These are phyloP conservation scores for Dactylellina drechsleri DNA, from an alignment of 2,329 filamentous ascomycete genomes.

Conservation along the genomic window DNA sequence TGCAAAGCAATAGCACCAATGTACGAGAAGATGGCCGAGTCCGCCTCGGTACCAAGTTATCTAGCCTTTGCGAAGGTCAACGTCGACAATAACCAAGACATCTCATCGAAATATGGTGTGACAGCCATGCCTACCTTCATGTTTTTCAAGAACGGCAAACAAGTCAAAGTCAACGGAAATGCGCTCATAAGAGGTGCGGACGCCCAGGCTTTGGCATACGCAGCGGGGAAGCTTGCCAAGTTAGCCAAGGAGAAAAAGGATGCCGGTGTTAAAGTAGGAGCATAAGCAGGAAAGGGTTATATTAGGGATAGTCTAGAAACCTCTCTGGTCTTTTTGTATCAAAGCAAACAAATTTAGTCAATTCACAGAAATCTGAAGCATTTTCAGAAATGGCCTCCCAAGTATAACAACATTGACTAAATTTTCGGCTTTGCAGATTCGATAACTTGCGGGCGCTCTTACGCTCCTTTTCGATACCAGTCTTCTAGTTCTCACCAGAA, in stretches of 20 bases:
- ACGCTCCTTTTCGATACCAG: too few species aligned
- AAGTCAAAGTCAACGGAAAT: slow-evolving; percentile 74
- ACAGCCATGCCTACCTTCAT: slow-evolving; percentile 87
- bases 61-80: slow-evolving; percentile 88
- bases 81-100: slow-evolving; percentile 80
- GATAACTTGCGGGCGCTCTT: too few species aligned
- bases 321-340: too few species aligned
- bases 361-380: too few species aligned
- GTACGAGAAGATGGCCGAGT: slow-evolving; percentile 73
- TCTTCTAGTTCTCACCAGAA: too few species aligned
- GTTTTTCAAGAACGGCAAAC: slow-evolving; percentile 81
- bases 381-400: too few species aligned
- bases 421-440: too few species aligned
- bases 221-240: slow-evolving; percentile 5
- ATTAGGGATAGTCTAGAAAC: too few species aligned
- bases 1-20: slow-evolving; percentile 89
- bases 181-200: slow-evolving; percentile 11
- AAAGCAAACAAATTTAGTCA: too few species aligned
- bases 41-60: slow-evolving; percentile 64
- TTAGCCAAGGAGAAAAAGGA: slow-evolving; percentile 5
- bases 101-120: slow-evolving; percentile 80
- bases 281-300: not conserved
- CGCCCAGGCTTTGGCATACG: not conserved
- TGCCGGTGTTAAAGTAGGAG: slow-evolving; percentile 2
- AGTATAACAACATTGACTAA: too few species aligned